Percentiles rank a stretch among this genome's conserved stretches.
Conservation (phyloP, 1,284 basidiomycete species). For the Leucoagaricus sp. region DNA sequence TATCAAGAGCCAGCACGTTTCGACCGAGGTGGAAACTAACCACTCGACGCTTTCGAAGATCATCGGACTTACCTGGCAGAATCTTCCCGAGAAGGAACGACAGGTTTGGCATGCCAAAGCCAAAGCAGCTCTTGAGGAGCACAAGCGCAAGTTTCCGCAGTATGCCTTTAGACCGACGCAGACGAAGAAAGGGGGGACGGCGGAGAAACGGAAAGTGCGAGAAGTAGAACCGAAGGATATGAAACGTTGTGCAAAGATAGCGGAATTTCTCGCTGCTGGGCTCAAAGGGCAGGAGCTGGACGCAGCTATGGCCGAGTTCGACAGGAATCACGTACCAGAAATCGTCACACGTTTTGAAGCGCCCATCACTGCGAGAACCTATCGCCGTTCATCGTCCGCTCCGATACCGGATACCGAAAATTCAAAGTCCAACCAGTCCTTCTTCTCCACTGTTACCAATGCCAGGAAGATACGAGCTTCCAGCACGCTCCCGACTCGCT, state of each 20-base stretch:
- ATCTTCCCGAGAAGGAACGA: conserved; percentile 65
- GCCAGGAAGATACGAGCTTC: conserved; percentile 23
- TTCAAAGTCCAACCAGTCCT: conserved; percentile 26
- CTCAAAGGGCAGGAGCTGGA: conserved; percentile 74
- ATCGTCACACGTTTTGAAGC: conserved; percentile 72
- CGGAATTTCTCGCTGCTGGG: conserved; percentile 72
- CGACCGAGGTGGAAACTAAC: conserved; percentile 69
- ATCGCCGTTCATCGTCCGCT: conserved; percentile 45
- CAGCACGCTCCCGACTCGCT: conserved; percentile 27
- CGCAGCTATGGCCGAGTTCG: conserved; percentile 75
- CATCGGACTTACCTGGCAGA: conserved; percentile 69
- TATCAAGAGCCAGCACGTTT: conserved; percentile 73
- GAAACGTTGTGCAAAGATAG: conserved; percentile 74
- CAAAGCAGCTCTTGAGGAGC: conserved; percentile 65
- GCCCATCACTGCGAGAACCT: conserved; percentile 69
- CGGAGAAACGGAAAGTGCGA: conserved; percentile 63
- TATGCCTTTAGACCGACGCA: conserved; percentile 73
- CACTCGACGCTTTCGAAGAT: conserved; percentile 72
- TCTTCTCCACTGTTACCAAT: conserved; percentile 23
- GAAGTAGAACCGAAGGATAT: conserved; percentile 72
- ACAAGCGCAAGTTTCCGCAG: conserved; percentile 69
- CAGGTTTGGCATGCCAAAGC: conserved; percentile 73
- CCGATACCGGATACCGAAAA: conserved; percentile 35
- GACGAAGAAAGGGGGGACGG: conserved; percentile 44
- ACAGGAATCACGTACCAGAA: conserved; percentile 65